phyloP scores from a whole-genome alignment of 75 land plant species.

The Pseudotsuga menziesii region DNA sequence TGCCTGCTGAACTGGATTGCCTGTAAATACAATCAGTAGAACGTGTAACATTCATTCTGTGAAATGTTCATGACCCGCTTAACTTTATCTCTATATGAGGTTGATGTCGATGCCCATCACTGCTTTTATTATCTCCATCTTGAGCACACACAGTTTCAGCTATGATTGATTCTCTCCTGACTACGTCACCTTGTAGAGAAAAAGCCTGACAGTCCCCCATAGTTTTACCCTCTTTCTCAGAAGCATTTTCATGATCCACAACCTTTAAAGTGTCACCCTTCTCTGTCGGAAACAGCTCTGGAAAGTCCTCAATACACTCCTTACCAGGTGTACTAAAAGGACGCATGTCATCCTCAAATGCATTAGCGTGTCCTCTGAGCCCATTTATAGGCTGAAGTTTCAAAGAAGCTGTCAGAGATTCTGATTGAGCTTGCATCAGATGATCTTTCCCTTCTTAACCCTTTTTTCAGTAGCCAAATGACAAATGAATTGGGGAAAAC shows the following conservation, averaged over 20 bases:
- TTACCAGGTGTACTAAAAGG: background rate
- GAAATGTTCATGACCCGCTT: background rate
- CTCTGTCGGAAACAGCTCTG: background rate
- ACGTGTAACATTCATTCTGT: background rate
- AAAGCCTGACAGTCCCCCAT: background rate
- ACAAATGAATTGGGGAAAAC: too few relatives aligned
- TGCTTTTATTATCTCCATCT: conserved; percentile 8
- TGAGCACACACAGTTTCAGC: background rate
- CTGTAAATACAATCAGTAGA: conserved; percentile 1
- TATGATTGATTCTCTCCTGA: background rate
- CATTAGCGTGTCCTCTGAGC: conserved; percentile 11
- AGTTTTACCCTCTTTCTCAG: background rate
- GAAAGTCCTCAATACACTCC: background rate
- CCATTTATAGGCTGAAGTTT: conserved; percentile 48
- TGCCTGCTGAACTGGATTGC: background rate
- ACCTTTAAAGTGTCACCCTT: background rate
- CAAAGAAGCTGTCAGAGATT: conserved; percentile 43
- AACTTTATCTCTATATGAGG: background rate
- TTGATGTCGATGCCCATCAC: background rate
- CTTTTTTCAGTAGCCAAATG: too few relatives aligned
- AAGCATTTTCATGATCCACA: background rate
- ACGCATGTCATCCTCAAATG: background rate
- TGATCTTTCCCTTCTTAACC: conserved; percentile 24
- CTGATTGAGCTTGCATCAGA: conserved; percentile 36
- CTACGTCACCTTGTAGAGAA: background rate